phyloP scores from a whole-genome alignment of 2,329 filamentous ascomycete species.

The Daldinia sp. region DNA sequence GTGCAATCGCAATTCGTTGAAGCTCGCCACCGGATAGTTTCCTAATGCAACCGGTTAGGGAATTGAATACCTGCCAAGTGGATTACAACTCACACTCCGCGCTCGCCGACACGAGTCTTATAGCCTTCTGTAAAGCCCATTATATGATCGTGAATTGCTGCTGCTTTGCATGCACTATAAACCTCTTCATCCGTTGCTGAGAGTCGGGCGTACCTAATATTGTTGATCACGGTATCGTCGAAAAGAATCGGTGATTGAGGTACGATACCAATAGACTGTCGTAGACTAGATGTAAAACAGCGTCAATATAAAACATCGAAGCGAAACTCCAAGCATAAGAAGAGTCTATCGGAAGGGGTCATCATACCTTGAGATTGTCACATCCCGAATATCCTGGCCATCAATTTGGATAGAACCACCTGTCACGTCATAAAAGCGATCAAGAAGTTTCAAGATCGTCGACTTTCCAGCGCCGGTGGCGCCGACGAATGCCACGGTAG shows the following conservation, averaged over 20 bases:
- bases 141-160: slow-evolving; percentile 64
- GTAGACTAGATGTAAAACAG: slow-evolving; percentile 44
- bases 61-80: neutral
- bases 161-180: slow-evolving; percentile 59
- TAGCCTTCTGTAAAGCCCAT: slow-evolving; percentile 62
- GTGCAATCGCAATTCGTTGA: slow-evolving; percentile 72
- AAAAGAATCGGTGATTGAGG: slow-evolving; percentile 58
- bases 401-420: slow-evolving; percentile 57
- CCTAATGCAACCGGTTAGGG: slow-evolving; percentile 43
- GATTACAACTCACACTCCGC: slow-evolving; percentile 53
- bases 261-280: slow-evolving; percentile 55
- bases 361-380: slow-evolving; percentile 50
- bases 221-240: slow-evolving; percentile 64
- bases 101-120: slow-evolving; percentile 61
- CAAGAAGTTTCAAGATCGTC: slow-evolving; percentile 58
- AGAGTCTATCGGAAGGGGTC: too few species aligned
- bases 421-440: slow-evolving; percentile 60
- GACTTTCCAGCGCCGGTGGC: slow-evolving; percentile 65
- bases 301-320: slow-evolving; percentile 3
- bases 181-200: slow-evolving; percentile 59
- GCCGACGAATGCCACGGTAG: slow-evolving; percentile 67
- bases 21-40: slow-evolving; percentile 73
- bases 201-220: slow-evolving; percentile 61
- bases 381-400: slow-evolving; percentile 54
- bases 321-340: neutral